Evolutionary conservation across 2,329 filamentous ascomycete genomes (phyloP).

Genomic region (Penicillium aurantiogriseum): DNA sequence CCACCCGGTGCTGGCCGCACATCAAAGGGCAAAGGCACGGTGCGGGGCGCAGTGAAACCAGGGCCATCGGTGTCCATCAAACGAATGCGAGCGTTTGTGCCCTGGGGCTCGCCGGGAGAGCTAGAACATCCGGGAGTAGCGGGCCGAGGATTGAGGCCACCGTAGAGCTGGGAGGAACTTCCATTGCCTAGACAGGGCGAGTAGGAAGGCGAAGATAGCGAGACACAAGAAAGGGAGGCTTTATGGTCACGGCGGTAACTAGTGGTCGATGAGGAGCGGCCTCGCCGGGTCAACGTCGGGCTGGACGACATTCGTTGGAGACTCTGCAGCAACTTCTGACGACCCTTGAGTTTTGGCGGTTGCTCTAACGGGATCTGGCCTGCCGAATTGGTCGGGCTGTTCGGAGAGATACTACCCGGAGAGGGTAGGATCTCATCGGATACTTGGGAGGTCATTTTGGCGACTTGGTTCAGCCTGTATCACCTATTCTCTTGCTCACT

Average conservation of each 20-base stretch:
- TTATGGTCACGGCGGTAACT: conserved; percentile 64
- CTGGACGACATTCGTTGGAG: conserved; percentile 81
- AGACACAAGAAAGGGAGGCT: conserved; percentile 65
- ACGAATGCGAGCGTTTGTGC: conserved; percentile 56
- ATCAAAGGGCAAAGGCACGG: conserved; percentile 64
- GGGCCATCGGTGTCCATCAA: conserved; percentile 52
- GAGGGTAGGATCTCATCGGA: conserved; percentile 33
- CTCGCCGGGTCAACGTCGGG: conserved; percentile 64
- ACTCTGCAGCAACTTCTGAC: conserved; percentile 68
- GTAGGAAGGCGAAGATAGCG: conserved; percentile 55
- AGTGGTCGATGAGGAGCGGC: conserved; percentile 61
- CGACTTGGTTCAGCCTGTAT: background rate
- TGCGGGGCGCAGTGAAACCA: conserved; percentile 44
- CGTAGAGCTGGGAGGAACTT: conserved; percentile 57
- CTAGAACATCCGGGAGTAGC: conserved; percentile 49
- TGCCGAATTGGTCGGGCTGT: conserved; percentile 33
- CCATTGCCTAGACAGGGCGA: conserved; percentile 55
- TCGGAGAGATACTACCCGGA: conserved; percentile 34
- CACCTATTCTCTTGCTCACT: background rate
- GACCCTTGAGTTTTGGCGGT: conserved; percentile 62
- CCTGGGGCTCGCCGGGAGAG: conserved; percentile 48
- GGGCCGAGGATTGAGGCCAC: conserved; percentile 56
- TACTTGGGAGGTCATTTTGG: conserved; percentile 32
- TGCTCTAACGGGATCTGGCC: conserved; percentile 42
- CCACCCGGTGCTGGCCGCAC: conserved; percentile 52